Evolutionary conservation across 495 filamentous ascomycete genomes (phyloP).

Genomic region (Penicillium manginii): DNA sequence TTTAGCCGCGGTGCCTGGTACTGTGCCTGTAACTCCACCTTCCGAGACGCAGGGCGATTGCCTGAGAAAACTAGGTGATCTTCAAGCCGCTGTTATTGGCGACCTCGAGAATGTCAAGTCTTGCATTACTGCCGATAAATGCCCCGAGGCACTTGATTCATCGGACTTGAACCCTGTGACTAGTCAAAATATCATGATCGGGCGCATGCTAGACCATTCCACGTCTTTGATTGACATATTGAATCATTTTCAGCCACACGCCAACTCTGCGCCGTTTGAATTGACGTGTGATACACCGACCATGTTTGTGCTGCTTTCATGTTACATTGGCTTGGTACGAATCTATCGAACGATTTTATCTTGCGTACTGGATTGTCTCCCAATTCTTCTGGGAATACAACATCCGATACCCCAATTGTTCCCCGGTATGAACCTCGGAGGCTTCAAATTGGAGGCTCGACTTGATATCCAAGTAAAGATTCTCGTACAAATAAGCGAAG

Average conservation of each 20-base stretch:
- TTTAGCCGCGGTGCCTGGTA: neutral
- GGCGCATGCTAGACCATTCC: neutral
- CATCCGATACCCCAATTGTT: neutral
- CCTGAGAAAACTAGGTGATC: neutral
- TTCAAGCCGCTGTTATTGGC: neutral
- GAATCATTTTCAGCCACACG: neutral
- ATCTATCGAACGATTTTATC: neutral
- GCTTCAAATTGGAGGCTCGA: conserved; percentile 3
- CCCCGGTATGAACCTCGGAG: neutral
- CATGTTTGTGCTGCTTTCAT: conserved; percentile 2
- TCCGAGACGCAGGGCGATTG: neutral
- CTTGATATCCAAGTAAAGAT: conserved; percentile 3
- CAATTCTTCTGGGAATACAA: neutral
- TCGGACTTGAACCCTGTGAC: neutral
- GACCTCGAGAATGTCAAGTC: neutral
- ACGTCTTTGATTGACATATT: conserved; percentile 1
- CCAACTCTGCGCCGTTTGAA: neutral
- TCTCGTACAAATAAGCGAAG: neutral
- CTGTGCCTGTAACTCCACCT: neutral
- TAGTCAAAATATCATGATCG: neutral
- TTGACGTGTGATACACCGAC: conserved; percentile 1
- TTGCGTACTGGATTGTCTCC: neutral
- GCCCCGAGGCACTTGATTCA: neutral
- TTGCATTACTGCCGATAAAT: conserved; percentile 2
- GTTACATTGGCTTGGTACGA: neutral